Evolutionary conservation across 2,329 filamentous ascomycete genomes (phyloP), one percentile per base, ranked within the genome.

Genomic region (Cercospora sp.): DNA sequence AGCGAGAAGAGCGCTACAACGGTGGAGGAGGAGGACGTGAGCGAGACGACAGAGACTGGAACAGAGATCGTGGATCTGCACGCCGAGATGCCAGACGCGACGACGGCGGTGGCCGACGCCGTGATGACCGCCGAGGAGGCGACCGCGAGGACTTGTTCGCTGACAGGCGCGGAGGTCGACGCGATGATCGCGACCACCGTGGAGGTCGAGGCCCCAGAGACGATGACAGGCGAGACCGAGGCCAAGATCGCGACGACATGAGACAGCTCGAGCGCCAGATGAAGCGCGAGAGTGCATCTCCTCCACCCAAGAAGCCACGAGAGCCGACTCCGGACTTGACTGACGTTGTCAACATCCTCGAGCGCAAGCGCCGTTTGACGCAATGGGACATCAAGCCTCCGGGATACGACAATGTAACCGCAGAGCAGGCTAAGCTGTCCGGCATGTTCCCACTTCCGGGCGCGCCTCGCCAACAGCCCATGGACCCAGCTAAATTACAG

Each of bases 361-460:
- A 94, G 77, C 90, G 94, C 75, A 95, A 94, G 85, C 90, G 96
- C 74, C 91, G 95, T 68, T 84, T 99, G 85, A 98, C 94, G 40
- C 96, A 99, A 81, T 99, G 95, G 95, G 96, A 99, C 80, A 97
- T 99, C 80, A 99, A 99, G 83, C 95, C 95, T 5, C 92, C 93
- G 16, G 94, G 95, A 55, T 99, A 99, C 77, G 96, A 99, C 78
- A 97, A 95, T 80, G 94, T 99, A 72, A 97, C 95, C 2, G 93
- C 95, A 24, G 96, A 99, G 81, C 96, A 99, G 80, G 96, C 95
- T 61, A 99, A 99, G 84, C 86, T 99, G 55, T 99, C 96, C 2
- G 89, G 94, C 83, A 97, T 99, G 95, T 99, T 99, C 84, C 94
- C 96, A 69, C 88, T 99, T 57, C 95, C 95, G 3, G 95, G 95